A percentile compares a stretch with the other conserved stretches of the same genome.
These are phyloP conservation scores for Suillus occidentalis DNA, from an alignment of 768 basidiomycete genomes.

Conservation along the genomic window DNA sequence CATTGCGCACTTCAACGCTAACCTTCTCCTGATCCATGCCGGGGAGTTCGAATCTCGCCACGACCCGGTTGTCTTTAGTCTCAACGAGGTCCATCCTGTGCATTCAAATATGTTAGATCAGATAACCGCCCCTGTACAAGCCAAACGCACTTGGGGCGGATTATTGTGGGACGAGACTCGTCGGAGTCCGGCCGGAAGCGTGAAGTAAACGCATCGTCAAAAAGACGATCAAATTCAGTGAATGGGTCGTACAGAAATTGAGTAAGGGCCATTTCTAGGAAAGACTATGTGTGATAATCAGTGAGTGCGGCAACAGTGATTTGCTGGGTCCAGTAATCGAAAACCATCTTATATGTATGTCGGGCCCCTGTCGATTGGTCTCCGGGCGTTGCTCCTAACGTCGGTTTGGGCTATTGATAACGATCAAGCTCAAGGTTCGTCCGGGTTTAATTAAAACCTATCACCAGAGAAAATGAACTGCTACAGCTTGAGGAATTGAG, in stretches of 20 bases:
- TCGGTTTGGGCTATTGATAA: too few relatives aligned
- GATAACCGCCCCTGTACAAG: too few relatives aligned
- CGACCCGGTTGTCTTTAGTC: conserved; percentile 42
- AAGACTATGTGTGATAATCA: neutral
- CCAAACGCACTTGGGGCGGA: conserved; percentile 25
- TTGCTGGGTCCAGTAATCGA: neutral
- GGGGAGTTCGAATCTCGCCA: conserved; percentile 56
- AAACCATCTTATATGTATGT: neutral
- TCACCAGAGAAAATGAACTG: too few relatives aligned
- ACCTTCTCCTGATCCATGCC: conserved; percentile 52
- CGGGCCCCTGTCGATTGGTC: neutral
- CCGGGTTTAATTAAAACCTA: too few relatives aligned
- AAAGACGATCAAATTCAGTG: conserved; percentile 43
- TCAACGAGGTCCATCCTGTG: conserved; percentile 49
- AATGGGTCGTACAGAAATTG: conserved; percentile 43
- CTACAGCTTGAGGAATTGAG: too few relatives aligned
- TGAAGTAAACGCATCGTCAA: conserved; percentile 39
- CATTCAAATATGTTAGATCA: neutral
- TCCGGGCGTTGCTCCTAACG: neutral
- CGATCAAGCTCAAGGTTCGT: too few relatives aligned
- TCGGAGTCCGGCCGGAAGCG: conserved; percentile 7
- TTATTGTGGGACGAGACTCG: conserved; percentile 4
- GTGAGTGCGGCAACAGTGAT: neutral
- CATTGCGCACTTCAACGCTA: conserved; percentile 46
- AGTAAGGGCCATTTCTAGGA: conserved; percentile 19